Conservation (phyloP, 2,329 filamentous ascomycete species). For the Fusarium austroafricanum region DNA sequence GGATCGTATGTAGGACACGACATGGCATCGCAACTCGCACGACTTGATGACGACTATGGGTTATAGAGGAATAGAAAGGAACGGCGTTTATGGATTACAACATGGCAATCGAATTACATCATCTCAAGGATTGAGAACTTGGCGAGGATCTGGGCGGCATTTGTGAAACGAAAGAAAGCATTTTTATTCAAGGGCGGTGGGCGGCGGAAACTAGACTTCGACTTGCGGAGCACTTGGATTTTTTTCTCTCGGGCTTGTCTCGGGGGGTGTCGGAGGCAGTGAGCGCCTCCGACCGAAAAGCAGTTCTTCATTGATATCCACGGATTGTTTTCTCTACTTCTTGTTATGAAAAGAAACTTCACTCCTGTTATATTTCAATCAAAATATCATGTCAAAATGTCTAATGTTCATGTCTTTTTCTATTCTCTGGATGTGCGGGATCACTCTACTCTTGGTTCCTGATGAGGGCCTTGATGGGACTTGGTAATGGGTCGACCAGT, state of each 20-base stretch:
- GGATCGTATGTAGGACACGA: slow-evolving; percentile 60
- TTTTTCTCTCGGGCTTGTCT: slow-evolving; percentile 46
- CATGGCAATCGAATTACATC: slow-evolving; percentile 45
- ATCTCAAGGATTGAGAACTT: slow-evolving; percentile 41
- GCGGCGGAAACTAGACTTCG: slow-evolving; percentile 45
- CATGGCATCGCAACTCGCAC: slow-evolving; percentile 46
- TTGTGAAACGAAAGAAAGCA: slow-evolving; percentile 40
- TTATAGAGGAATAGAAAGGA: slow-evolving; percentile 56
- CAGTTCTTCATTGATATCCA: slow-evolving; percentile 40
- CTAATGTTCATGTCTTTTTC: slow-evolving; percentile 16
- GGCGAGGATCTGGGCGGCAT: slow-evolving; percentile 43
- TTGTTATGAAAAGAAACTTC: slow-evolving; percentile 42
- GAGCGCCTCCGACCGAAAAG: slow-evolving; percentile 40
- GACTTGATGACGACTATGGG: slow-evolving; percentile 54
- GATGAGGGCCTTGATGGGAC: slow-evolving; percentile 18
- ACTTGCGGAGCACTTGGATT: slow-evolving; percentile 49
- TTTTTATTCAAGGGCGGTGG: slow-evolving; percentile 36
- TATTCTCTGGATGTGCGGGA: slow-evolving; percentile 18
- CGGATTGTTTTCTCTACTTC: slow-evolving; percentile 23
- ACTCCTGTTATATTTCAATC: slow-evolving; percentile 40
- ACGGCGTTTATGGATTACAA: slow-evolving; percentile 52
- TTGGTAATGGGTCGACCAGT: slow-evolving; percentile 20
- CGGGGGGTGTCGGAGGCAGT: slow-evolving; percentile 43
- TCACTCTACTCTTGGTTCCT: slow-evolving; percentile 5
- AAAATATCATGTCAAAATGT: slow-evolving; percentile 31